Base-by-base conservation (phyloP, 495 filamentous ascomycete genomes). In the Usnea hakonensis region DNA sequence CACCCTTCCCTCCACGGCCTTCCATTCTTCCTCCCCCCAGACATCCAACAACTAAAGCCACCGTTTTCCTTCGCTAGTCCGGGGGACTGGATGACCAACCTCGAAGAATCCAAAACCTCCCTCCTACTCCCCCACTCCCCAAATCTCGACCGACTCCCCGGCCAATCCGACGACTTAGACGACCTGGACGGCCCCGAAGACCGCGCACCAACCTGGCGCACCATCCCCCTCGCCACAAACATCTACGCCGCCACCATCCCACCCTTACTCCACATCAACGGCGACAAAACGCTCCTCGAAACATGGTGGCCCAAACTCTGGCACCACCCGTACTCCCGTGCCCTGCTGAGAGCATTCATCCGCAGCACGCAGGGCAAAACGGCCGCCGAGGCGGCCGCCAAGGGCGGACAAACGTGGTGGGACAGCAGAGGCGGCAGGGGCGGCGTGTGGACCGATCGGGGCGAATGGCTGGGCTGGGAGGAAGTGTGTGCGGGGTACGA, bases 381-480 rank as follows among this genome's bases (percentile, higher is more conserved):
- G 19, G 77, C 76, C 0, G 75, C 74, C 6, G 75, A 80, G 44
- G 76, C 72, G 1, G 72, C 79, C 1, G 72, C 77, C 6, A 69
- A 75, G 2, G 81, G 79, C 5, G 82, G 79, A 5, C 76, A 81
- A 55, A 70, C 73, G 5, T 79, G 76, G 78, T 81, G 81, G 79
- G 79, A 83, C 64, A 68, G 72, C 56, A 73, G 81, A 19, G 83
- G 83, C 4, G 82, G 82, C 1, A 74, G 74, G 28, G 83, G 82
- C 1, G 84, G 84, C n/a, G 71, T 83, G 21, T 87, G 84, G 83
- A 85, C 82, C 2, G 80, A 79, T 58, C 68, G 74, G 23, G 76
- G 73, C 35, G 73, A 74, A 37, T 87, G 83, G 82, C 65, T 85
- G 61, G 73, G 71, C 2, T 81, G 82, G 68, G 72, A 71, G 2